Base-by-base conservation (phyloP, 257 asterid genomes). In the Nicotiana tabacum region DNA sequence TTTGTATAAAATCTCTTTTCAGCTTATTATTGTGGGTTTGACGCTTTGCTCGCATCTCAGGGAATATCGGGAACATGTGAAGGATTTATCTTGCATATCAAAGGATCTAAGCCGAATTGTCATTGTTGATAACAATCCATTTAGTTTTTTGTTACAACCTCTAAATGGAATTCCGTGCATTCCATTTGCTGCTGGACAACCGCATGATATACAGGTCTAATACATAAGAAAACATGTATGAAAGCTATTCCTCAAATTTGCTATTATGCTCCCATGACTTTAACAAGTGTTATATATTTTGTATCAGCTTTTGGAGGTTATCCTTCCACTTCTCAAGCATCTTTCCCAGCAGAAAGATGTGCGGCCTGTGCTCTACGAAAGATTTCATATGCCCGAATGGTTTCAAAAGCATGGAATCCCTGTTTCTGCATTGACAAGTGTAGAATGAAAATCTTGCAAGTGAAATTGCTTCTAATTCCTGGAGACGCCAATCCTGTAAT, bases 361-460 rank as follows among this genome's bases (percentile, higher is more conserved):
- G 18, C 85, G 97, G 48, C 93, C 95, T 7, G 84, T 84, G 77
- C 96, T 95, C 65, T 86, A 91, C 29, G 96, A 95, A 77, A 90
- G 91, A 85, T 95, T 95, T 90, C 98, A 87, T 74, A 95, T 95
- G 99, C 97, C 97, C 0, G 98, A 93, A 78, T 92, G 98, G 99
- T 95, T 95, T 88, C 92, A 88, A 80, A 91, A 88, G 86, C 95
- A 95, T 3, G 97, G 98, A 78, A 94, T 95, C 78, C 99, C 98
- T 48, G 89, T 92, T 53, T 85, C 91, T 6, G 90, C 88, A 62
- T 87, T 90, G 93, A 84, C 90, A 74, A 85, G 86, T 2, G 48
- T 17, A 3, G 53, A 65, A 66, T 86, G 91, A 83, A 72, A 24
- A 72, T 72, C 60, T 72, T 70, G 33, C 51, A 18, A 77, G 65